These are phyloP conservation scores for Xylaria intraflava DNA, from an alignment of 495 filamentous ascomycete genomes.

Conservation along the genomic window DNA sequence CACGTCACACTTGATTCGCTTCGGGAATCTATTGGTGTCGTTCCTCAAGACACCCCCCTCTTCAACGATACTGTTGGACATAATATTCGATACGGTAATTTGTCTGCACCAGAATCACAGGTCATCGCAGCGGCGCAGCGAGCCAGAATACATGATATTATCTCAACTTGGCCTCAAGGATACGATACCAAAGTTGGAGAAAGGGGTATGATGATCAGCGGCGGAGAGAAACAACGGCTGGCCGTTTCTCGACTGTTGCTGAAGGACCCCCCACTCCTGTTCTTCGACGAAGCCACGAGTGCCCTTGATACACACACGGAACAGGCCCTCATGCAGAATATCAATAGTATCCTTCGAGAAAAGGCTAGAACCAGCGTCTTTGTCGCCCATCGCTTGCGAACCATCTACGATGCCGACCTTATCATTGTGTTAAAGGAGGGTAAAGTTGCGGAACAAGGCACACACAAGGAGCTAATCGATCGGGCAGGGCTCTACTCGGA, in stretches of 20 bases:
- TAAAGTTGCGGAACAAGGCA: constrained; percentile 75
- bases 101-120: constrained; percentile 66
- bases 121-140: constrained; percentile 70
- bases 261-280: constrained; percentile 86
- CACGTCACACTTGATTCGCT: constrained; percentile 76
- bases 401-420: constrained; percentile 88
- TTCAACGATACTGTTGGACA: constrained; percentile 95
- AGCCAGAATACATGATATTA: constrained; percentile 78
- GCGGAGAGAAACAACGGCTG: constrained; percentile 91
- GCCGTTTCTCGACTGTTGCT: constrained; percentile 80
- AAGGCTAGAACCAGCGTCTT: constrained; percentile 88
- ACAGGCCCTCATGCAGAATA: constrained; percentile 82
- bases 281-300: constrained; percentile 97
- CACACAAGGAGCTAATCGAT: constrained; percentile 77
- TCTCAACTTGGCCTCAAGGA: constrained; percentile 69
- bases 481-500: constrained; percentile 76
- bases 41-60: constrained; percentile 92
- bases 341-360: constrained; percentile 87
- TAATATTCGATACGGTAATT: constrained; percentile 91
- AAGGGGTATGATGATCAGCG: constrained; percentile 96
- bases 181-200: constrained; percentile 93
- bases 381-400: constrained; percentile 84
- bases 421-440: constrained; percentile 90
- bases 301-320: constrained; percentile 96
- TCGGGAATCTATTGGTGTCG: constrained; percentile 82